Base-by-base conservation (phyloP, 176 grass and related monocot genomes). In the Pontederia crassipes region DNA sequence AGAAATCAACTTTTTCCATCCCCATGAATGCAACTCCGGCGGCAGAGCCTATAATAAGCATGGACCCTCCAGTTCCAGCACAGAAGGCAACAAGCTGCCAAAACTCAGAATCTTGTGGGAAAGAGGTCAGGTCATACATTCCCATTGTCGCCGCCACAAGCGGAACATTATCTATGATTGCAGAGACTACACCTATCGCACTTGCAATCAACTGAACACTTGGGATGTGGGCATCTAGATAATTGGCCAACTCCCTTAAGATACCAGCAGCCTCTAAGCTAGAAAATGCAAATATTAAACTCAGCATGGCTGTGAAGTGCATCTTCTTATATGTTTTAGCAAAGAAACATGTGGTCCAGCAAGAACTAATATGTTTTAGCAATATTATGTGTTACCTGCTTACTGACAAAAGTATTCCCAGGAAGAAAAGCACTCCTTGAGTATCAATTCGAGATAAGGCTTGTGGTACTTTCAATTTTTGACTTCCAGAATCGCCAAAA, bases 1-100 rank as follows among this genome's bases (percentile, higher is more conserved):
- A 91, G 84, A 97, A 97, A 82, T 97, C 84, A 64, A 97, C 85
- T 71, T 88, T 97, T 72, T 97, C 92, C 76, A 97, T 83, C 74
- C 87, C 92, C 92, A 97, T 97, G 68, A 90, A 97, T 66, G 87
- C 92, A 58, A 97, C 92, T 47, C 92, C 92, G 67, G 92, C 87
- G 57, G 92, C 92, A 58, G 87, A 96, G 57, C 92, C 92, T 69
- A 96, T 96, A 55, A 96, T 85, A 71, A 96, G 83, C 92, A 96
- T 96, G 10, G 92, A 96, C 47, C 92, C 92, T 17, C 92, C 92
- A 11, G 87, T 90, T 66, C 92, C 92, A 45, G 92, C 92, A 73
- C 92, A 96, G 69, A 90, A 90, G 3, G 92, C 92, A 80, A 96
- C 15, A 49, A 96, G 84, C 76, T 87, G 83, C 92, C 92, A 96